These are phyloP conservation scores for Syzygium grande DNA, from an alignment of 345 rosid genomes.

Conservation along the genomic window DNA sequence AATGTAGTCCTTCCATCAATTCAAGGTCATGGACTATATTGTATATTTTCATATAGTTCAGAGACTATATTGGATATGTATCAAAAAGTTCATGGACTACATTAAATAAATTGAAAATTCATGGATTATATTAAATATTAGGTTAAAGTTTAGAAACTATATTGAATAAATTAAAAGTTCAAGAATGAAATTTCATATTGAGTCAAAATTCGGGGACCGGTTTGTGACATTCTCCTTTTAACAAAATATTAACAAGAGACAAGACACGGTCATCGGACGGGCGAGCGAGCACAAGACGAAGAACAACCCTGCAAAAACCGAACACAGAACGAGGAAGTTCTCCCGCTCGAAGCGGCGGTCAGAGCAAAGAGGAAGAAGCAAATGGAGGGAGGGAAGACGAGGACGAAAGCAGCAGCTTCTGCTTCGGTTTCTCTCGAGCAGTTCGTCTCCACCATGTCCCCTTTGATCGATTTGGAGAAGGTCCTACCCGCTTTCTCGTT, in stretches of 20 bases:
- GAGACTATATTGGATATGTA: too few species aligned
- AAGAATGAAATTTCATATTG: fast-evolving
- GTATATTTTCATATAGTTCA: too few species aligned
- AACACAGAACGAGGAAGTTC: not conserved
- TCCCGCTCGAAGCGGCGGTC: not conserved
- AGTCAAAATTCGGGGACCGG: fast-evolving
- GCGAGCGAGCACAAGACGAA: not conserved
- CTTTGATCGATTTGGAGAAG: conserved; percentile 78
- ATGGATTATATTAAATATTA: too few species aligned
- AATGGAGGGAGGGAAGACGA: conserved; percentile 22
- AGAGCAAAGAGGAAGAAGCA: not conserved
- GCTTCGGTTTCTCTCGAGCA: conserved; percentile 45
- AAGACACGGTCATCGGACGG: not conserved
- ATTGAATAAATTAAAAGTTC: too few species aligned
- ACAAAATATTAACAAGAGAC: not conserved
- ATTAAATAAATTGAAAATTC: too few species aligned
- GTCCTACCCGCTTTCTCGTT: conserved; percentile 6
- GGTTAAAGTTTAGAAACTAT: too few species aligned
- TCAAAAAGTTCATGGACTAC: too few species aligned
- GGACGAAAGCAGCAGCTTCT: conserved; percentile 28
- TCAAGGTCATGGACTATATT: too few species aligned
- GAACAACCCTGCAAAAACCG: not conserved
- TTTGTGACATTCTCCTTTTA: too few species aligned
- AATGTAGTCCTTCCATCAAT: too few species aligned
- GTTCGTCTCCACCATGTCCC: conserved; percentile 59